A percentile compares a stretch with the other conserved stretches of the same genome.
These are phyloP conservation scores for Capronia epimyces DNA, from an alignment of 2,329 filamentous ascomycete genomes.

Conservation along the genomic window DNA sequence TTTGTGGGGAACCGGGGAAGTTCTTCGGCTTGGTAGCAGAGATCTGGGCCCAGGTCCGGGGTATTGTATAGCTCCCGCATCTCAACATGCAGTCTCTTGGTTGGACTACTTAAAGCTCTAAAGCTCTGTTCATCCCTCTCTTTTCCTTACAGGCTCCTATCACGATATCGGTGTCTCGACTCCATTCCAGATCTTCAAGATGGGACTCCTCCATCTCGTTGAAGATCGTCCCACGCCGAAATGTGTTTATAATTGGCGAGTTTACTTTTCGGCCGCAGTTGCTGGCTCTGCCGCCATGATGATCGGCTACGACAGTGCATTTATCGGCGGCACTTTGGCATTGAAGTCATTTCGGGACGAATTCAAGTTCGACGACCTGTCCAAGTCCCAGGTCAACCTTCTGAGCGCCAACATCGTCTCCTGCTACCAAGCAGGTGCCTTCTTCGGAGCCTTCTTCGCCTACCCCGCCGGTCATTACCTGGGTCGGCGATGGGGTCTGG, in stretches of 20 bases:
- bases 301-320: constrained; percentile 64
- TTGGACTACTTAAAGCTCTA: not conserved
- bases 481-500: constrained; percentile 61
- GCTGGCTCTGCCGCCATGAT: constrained; percentile 55
- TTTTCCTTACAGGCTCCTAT: not conserved
- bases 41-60: too few relatives aligned
- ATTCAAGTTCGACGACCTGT: constrained; percentile 57
- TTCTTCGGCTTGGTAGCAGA: too few relatives aligned
- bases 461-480: constrained; percentile 62
- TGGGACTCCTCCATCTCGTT: constrained; percentile 39
- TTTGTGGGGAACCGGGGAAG: not conserved
- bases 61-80: too few relatives aligned
- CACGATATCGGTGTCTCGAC: not conserved
- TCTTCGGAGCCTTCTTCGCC: constrained; percentile 70
- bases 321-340: constrained; percentile 71
- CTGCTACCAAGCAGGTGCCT: constrained; percentile 75
- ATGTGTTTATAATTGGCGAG: constrained; percentile 56
- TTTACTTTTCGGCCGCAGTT: constrained; percentile 51
- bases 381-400: constrained; percentile 47
- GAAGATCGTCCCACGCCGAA: constrained; percentile 51
- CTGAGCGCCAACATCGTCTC: constrained; percentile 72
- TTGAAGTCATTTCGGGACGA: constrained; percentile 64
- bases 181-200: constrained; percentile 24
- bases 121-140: not conserved
- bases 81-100: too few relatives aligned